Evolutionary conservation across 345 rosid genomes (phyloP).

Genomic region (Citrus maxima): DNA sequence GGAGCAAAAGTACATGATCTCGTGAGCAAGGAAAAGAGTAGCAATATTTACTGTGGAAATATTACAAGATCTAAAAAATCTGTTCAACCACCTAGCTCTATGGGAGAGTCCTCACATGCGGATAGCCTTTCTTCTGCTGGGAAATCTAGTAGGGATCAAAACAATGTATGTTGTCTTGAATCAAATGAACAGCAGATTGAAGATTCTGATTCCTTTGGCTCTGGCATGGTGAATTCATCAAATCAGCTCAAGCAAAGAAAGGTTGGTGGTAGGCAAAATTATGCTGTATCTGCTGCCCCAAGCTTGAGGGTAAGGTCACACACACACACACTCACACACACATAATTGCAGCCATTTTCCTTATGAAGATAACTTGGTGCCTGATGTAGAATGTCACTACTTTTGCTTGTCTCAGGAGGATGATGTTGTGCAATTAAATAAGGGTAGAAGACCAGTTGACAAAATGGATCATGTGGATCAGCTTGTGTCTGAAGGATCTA

Average conservation of each 20-base stretch:
- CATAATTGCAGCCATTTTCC: background rate
- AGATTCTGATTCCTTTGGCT: background rate
- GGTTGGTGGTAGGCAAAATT: background rate
- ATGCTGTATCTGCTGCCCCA: too few relatives aligned
- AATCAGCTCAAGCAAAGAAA: background rate
- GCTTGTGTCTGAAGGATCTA: background rate
- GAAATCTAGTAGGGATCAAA: background rate
- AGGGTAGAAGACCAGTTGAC: background rate
- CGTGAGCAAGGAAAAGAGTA: slow-evolving; percentile 26
- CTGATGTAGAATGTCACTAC: background rate
- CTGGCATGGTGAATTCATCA: background rate
- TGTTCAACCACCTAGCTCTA: slow-evolving; percentile 15
- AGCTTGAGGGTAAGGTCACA: too few relatives aligned
- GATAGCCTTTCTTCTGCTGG: slow-evolving; percentile 19
- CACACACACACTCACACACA: too few relatives aligned
- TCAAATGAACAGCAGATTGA: slow-evolving; percentile 2
- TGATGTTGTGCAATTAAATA: background rate
- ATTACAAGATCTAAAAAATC: slow-evolving; percentile 34
- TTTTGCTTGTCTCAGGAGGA: slow-evolving; percentile 13
- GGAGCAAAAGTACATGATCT: slow-evolving; percentile 27
- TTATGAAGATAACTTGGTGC: background rate
- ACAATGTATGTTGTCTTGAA: background rate
- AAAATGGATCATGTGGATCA: background rate
- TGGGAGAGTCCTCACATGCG: slow-evolving; percentile 20
- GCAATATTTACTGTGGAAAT: slow-evolving; percentile 23